Percentiles rank a stretch among this genome's conserved stretches.
phyloP scores from a whole-genome alignment of 306 rosid genomes.

The Lithocarpus polystachyus region DNA sequence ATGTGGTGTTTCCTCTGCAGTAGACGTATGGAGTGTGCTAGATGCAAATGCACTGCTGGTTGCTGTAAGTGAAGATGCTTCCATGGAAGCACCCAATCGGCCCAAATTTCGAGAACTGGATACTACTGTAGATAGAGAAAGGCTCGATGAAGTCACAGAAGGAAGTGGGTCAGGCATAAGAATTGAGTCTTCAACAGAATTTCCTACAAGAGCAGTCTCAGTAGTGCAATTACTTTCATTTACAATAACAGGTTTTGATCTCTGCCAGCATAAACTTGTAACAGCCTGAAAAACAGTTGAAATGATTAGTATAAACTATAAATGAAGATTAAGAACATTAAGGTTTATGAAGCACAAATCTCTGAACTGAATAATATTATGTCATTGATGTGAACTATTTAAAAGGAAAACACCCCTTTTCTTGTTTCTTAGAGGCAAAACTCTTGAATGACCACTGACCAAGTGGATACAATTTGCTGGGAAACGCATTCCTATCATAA shows the following conservation, averaged over 20 bases:
- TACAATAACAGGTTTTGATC: constrained; percentile 87
- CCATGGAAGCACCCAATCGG: constrained; percentile 56
- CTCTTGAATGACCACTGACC: background rate
- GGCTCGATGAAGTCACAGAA: constrained; percentile 64
- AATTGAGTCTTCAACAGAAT: constrained; percentile 86
- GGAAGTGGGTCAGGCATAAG: constrained; percentile 99
- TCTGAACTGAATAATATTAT: background rate
- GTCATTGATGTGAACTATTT: constrained; percentile 1
- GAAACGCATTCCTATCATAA: background rate
- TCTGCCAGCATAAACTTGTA: constrained; percentile 96
- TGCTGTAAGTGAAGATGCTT: constrained; percentile 47
- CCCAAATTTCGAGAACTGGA: constrained; percentile 64
- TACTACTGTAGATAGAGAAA: constrained; percentile 51
- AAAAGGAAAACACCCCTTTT: background rate
- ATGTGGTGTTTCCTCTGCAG: constrained; percentile 74
- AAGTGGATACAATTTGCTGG: background rate
- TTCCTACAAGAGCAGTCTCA: constrained; percentile 87
- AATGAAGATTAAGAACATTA: constrained; percentile 12
- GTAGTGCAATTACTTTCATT: constrained; percentile 72
- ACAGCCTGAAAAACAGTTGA: constrained; percentile 70
- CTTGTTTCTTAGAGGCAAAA: background rate
- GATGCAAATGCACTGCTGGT: constrained; percentile 51
- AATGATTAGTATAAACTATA: constrained; percentile 22
- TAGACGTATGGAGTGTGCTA: constrained; percentile 41
- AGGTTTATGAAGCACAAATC: background rate